Conservation (phyloP, 2,329 filamentous ascomycete genomes). For the Trichoderma aggressivum region DNA sequence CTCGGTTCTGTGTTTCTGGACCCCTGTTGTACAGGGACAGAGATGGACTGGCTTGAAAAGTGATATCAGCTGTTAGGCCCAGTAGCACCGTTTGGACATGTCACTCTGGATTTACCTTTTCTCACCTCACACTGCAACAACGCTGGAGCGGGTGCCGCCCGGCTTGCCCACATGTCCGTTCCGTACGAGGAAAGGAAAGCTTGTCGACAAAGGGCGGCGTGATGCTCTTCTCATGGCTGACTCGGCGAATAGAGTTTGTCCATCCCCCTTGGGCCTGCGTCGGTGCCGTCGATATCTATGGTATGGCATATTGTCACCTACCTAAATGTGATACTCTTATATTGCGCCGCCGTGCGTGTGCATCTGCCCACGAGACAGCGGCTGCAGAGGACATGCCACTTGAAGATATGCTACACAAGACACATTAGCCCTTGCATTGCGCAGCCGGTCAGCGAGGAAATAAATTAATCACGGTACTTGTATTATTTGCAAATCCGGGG, state of each 20-base stretch:
- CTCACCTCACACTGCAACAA: not conserved
- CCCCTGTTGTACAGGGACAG: not conserved
- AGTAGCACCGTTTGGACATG: constrained; percentile 1
- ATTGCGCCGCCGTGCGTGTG: not conserved
- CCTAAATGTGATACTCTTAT: not conserved
- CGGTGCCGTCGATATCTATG: not conserved
- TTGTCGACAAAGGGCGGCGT: not conserved
- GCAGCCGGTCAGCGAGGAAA: constrained; percentile 14
- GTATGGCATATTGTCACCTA: not conserved
- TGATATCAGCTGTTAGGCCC: constrained; percentile 2
- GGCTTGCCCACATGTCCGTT: not conserved
- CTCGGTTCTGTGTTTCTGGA: constrained; percentile 2
- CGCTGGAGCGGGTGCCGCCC: not conserved
- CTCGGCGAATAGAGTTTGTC: not conserved
- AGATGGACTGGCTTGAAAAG: not conserved
- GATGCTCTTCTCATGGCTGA: not conserved
- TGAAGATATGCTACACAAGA: not conserved
- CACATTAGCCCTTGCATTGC: constrained; percentile 4
- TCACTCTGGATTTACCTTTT: not conserved
- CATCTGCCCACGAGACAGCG: not conserved
- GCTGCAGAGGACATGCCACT: not conserved
- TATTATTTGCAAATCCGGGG: constrained; percentile 16
- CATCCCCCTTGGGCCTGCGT: not conserved
- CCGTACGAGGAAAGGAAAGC: not conserved
- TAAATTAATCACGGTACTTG: constrained; percentile 1